Evolutionary conservation across 2,329 filamentous ascomycete species (phyloP), one percentile per base, ranked within the genome.

Genomic region (Karstenula rhodostoma): DNA sequence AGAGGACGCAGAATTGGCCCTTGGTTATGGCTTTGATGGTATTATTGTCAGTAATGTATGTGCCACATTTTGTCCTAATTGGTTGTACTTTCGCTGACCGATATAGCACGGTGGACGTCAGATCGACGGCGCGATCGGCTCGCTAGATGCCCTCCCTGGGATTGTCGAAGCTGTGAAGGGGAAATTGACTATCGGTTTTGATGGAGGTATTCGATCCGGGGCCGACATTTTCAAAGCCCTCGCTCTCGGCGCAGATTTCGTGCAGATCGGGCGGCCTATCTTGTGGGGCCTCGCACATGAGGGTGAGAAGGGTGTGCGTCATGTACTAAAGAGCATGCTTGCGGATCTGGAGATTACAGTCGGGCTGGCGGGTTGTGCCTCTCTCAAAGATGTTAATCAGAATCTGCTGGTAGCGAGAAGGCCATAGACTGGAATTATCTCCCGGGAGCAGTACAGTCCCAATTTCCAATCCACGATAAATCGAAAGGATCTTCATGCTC

Each of bases 131-230:
- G 84, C 83, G 1, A 76, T 83, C 13, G 82, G 80, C 5, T 83
- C 83, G 4, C 75, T 88, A 7, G 85, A 86, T 57, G 81, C 76
- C 6, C 68, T 82, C n/a, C 76, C 74, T 0, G 78, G 77, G 50
- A 75, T 77, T 53, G 79, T 76, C 1, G 71, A 68, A 5, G 77
- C 77, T 7, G 78, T 77, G 5, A 65, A 73, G 2, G 80, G 82
- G 19, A 82, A 81, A 60, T 77, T 89, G 22, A 84, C 84, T 0
- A 79, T 90, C 25, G 81, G 89, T 49, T 84, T 90, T 15, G 89
- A 91, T 68, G 84, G 81, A 10, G 85, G 86, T 0, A 83, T 88
- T 32, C 70, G 85, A 33, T 80, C 81, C 8, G 86, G 84, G 0
- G 82, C 81, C 0, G 86, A 88, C 69, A 78, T 65, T 32, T 60